Conservation (phyloP, 2,329 filamentous ascomycete genomes). For the Fusarium sp. region DNA sequence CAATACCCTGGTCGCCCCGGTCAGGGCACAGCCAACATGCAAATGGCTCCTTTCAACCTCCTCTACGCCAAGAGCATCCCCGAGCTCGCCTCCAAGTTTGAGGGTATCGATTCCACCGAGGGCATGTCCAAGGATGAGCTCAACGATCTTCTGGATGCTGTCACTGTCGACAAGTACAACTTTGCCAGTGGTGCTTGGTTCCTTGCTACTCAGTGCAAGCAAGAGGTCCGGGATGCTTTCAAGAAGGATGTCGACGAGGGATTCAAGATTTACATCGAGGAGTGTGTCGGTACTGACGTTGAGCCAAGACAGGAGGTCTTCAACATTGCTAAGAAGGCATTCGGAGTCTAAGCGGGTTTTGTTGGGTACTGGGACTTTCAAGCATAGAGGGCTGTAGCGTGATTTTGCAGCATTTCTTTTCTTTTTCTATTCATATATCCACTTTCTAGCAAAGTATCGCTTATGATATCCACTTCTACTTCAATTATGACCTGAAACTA, state of each 20-base stretch:
- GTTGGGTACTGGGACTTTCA: not conserved
- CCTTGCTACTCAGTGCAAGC: constrained; percentile 56
- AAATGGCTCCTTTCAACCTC: constrained; percentile 58
- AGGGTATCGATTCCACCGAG: constrained; percentile 44
- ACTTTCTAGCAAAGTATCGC: not conserved
- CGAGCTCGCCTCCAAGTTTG: constrained; percentile 51
- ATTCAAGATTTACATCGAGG: constrained; percentile 58
- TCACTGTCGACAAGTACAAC: constrained; percentile 62
- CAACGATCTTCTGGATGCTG: constrained; percentile 56
- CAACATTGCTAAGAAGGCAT: constrained; percentile 59
- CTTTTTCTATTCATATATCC: not conserved
- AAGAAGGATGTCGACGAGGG: constrained; percentile 53
- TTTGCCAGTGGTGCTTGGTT: constrained; percentile 67
- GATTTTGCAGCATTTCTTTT: not conserved
- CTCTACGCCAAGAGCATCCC: constrained; percentile 59
- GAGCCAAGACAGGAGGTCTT: constrained; percentile 55
- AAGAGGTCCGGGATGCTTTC: constrained; percentile 50
- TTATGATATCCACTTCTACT: not conserved
- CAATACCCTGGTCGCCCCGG: constrained; percentile 66
- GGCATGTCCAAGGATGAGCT: constrained; percentile 48
- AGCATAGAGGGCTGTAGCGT: not conserved
- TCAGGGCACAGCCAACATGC: constrained; percentile 75
- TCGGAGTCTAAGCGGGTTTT: constrained; percentile 47
- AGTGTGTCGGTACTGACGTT: constrained; percentile 56
- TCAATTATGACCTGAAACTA: not conserved